phyloP scores from a whole-genome alignment of 1,284 basidiomycete genomes.

The Kwoniella shivajii region DNA sequence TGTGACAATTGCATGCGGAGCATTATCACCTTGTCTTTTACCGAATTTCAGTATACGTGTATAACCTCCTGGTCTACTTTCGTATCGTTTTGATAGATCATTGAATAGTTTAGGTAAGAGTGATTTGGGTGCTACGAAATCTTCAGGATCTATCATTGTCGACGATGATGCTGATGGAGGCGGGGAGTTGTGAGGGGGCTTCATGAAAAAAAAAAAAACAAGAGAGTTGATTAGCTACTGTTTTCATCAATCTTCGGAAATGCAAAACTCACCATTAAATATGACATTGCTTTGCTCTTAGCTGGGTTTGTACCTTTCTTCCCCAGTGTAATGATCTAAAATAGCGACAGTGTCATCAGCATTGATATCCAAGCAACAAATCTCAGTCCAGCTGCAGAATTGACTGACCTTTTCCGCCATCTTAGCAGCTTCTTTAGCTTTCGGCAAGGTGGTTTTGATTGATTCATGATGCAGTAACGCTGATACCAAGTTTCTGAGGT shows the following conservation, averaged over 20 bases:
- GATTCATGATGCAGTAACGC: constrained; percentile 94
- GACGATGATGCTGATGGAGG: constrained; percentile 30
- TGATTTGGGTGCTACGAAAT: constrained; percentile 53
- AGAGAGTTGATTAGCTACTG: too few relatives aligned
- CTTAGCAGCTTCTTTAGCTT: constrained; percentile 88
- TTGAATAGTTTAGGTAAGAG: constrained; percentile 80
- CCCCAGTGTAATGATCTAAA: constrained; percentile 81
- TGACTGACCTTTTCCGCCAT: constrained; percentile 83
- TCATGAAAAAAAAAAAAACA: too few relatives aligned
- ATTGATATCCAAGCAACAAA: constrained; percentile 2
- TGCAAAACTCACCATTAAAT: constrained; percentile 62
- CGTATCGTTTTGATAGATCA: constrained; percentile 79
- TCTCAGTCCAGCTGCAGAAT: not conserved
- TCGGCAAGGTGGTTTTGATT: constrained; percentile 94
- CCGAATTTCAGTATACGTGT: constrained; percentile 92
- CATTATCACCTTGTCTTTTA: constrained; percentile 86
- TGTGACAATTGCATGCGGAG: constrained; percentile 87
- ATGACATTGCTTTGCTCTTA: constrained; percentile 67
- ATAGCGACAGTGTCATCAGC: not conserved
- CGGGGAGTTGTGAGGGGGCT: constrained; percentile 29
- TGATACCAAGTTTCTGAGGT: constrained; percentile 83
- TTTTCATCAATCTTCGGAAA: too few relatives aligned
- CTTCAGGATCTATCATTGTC: constrained; percentile 43
- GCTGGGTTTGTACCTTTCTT: constrained; percentile 74
- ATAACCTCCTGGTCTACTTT: constrained; percentile 85